Base-by-base conservation (phyloP, 495 filamentous ascomycete species). In the Penicillium cinerascens region DNA sequence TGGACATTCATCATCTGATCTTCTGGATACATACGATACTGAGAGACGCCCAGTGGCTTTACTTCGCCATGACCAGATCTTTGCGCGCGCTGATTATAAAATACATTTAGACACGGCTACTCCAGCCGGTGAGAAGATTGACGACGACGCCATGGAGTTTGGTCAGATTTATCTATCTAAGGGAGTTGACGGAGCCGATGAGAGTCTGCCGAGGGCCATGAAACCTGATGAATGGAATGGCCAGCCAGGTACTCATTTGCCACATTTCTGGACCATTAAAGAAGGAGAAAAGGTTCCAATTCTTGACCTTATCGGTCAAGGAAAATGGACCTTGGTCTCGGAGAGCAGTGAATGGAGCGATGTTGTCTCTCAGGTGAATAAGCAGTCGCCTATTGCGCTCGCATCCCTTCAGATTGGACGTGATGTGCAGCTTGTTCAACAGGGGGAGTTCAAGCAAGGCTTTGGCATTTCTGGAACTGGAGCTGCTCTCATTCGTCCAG, bases 21-120 rank as follows among this genome's bases (percentile, higher is more conserved):
- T 85, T 7, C 66, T 85, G 6, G 64, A 77, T 10, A 74, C 77
- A 0, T 84, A 78, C 57, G 71, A 67, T 47, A 48, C 48, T 2
- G 81, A 85, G 56, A 67, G 82, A 5, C 72, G 78, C 39, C 78
- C 78, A 1, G 71, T 80, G 5, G 78, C 60, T 23, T 23, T 64
- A 13, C 43, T 61, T 15, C 56, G 65, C 15, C 61, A 68, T 49
- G 65, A 65, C 41, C 61, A 68, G 42, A 65, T 63, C 46, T 68
- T 68, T 44, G 55, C 54, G 3, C 56, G 65, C 15, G 51, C 57
- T 6, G 65, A 68, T 25, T 68, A 63, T 18, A 68, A 65, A 20
- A 42, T 56, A 0, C 56, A 61, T 38, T 45, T 59, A 6, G 56
- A 56, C 21, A 38, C 44, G 1, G 50, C 44, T 1, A 46, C 35